phyloP scores from a whole-genome alignment of 1,139 yeast genomes.

The Kazachstania sp. region DNA sequence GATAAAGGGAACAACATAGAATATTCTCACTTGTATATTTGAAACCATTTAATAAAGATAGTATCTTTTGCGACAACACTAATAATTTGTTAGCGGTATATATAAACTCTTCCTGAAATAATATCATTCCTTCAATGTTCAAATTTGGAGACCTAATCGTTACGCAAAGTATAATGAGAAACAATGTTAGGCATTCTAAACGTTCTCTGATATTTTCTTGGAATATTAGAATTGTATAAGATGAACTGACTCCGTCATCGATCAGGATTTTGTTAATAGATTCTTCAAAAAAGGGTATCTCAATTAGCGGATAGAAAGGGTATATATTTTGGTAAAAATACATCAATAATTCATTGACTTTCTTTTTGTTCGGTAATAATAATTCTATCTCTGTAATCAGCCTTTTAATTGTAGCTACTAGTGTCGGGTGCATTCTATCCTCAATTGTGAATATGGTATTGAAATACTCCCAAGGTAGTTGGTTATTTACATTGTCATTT shows the following conservation, averaged over 20 bases:
- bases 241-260: constrained; percentile 2
- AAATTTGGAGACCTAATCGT: constrained; percentile 10
- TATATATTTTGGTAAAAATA: constrained; percentile 15
- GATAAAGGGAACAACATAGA: constrained; percentile 13
- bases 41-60: constrained; percentile 15
- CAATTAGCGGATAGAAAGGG: constrained; percentile 18
- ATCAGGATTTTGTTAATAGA: constrained; percentile 8
- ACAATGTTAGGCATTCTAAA: constrained; percentile 11
- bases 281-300: constrained; percentile 14
- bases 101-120: constrained; percentile 3
- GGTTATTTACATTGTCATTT: constrained; percentile 7
- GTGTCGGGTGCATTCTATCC: constrained; percentile 11
- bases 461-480: constrained; percentile 9
- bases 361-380: constrained; percentile 4
- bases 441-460: constrained; percentile 9
- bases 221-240: constrained; percentile 7
- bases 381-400: constrained; percentile 9
- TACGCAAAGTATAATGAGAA: constrained; percentile 12
- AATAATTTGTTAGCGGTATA: constrained; percentile 9
- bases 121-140: background rate
- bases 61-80: constrained; percentile 10
- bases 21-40: constrained; percentile 16
- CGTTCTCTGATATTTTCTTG: constrained; percentile 10
- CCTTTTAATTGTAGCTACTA: constrained; percentile 7
- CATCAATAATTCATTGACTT: constrained; percentile 8